Percentiles rank a stretch among this genome's conserved stretches.
These are phyloP conservation scores for Laguncularia racemosa DNA, from an alignment of 345 rosid genomes.

Conservation along the genomic window DNA sequence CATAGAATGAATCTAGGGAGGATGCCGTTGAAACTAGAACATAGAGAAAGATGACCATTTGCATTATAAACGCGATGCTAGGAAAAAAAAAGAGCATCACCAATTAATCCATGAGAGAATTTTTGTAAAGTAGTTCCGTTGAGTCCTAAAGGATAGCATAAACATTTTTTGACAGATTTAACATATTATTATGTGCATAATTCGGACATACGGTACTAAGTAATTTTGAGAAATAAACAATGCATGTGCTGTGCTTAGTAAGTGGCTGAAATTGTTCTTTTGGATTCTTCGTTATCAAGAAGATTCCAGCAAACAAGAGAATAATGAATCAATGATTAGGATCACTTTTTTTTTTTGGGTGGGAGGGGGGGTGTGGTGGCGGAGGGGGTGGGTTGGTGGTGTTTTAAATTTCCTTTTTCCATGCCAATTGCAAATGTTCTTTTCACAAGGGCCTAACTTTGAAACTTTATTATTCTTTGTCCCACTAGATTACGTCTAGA, in stretches of 20 bases:
- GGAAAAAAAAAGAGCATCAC: no score
- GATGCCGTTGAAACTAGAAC: no score
- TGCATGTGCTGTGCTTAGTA: neutral
- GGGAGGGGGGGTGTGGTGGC: no score
- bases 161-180: no score
- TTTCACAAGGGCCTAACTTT: conserved; percentile 29
- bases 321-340: conserved; percentile 13
- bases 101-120: no score
- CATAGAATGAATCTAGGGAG: no score
- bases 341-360: conserved; percentile 1
- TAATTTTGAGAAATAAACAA: neutral
- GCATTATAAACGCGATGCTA: no score
- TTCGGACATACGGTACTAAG: neutral
- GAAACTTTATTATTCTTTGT: conserved; percentile 30
- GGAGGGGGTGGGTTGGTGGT: neutral
- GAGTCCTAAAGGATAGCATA: no score
- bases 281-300: conserved; percentile 14
- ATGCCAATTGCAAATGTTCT: conserved; percentile 20
- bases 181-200: no score
- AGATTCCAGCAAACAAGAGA: conserved; percentile 11
- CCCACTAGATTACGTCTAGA: conserved; percentile 41
- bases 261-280: neutral
- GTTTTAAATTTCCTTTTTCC: conserved; percentile 9
- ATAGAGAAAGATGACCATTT: no score
- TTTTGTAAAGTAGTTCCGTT: no score